These are phyloP conservation scores for Anthoceros angustus DNA, from an alignment of 225 moss, liverwort and hornwort species.

Conservation along the genomic window DNA sequence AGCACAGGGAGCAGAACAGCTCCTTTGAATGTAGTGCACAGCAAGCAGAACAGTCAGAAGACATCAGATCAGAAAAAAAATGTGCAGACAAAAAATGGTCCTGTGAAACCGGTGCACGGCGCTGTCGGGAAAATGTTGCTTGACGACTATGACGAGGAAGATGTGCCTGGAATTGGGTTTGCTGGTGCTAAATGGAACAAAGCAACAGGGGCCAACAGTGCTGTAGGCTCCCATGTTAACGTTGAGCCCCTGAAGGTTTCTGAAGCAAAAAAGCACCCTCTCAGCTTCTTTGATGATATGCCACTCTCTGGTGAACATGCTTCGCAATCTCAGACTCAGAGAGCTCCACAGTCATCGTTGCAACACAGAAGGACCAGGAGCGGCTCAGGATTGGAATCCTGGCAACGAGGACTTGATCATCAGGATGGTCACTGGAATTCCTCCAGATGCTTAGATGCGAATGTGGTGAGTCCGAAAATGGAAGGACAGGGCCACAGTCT, in stretches of 20 bases:
- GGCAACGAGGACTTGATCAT: conserved; percentile 20
- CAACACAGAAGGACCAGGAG: conserved; percentile 30
- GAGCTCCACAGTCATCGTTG: conserved; percentile 15
- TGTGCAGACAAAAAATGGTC: background rate
- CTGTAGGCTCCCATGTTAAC: background rate
- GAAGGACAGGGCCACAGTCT: background rate
- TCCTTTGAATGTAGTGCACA: background rate
- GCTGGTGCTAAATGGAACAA: conserved; percentile 9
- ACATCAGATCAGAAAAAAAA: background rate
- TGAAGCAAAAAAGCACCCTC: conserved; percentile 2
- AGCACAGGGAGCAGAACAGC: background rate
- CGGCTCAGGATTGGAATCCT: conserved; percentile 28
- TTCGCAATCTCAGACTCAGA: conserved; percentile 5
- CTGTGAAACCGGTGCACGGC: conserved; percentile 6
- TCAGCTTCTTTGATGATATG: background rate
- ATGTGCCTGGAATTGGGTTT: conserved; percentile 38
- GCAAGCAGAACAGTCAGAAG: background rate
- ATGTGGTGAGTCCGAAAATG: background rate
- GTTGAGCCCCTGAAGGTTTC: background rate
- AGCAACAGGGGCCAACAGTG: background rate
- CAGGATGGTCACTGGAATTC: conserved; percentile 14
- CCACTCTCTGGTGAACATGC: background rate
- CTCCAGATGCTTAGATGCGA: background rate
- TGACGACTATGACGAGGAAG: conserved; percentile 22
- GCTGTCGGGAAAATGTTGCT: conserved; percentile 19